Evolutionary conservation across 2,329 filamentous ascomycete species (phyloP), one percentile per base, ranked within the genome.

Genomic region (Penicillium sp.): DNA sequence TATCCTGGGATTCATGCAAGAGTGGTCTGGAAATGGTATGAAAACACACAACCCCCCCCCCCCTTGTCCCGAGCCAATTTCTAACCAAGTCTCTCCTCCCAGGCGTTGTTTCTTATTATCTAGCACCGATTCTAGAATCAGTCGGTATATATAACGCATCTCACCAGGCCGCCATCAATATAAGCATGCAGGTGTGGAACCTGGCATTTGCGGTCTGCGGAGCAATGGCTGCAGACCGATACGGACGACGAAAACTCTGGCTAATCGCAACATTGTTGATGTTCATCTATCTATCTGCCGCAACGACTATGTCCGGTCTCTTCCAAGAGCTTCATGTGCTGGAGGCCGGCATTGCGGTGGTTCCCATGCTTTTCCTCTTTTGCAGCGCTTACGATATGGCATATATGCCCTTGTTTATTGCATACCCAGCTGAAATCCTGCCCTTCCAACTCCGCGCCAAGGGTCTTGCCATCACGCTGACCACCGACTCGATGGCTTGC

Each of bases 261-360:
- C 46, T 62, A 23, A 53, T 54, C 33, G 60, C 60, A 3, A 56
- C 60, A 27, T 46, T 53, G 6, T 19, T 62, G 45, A 62, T 62
- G 60, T 19, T 63, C 4, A 58, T 64, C 39, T 66, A 63, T 29
- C 48, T 60, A 16, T 52, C 62, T 2, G 57, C 62, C 19, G 62
- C 62, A 7, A 58, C 60, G 0, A 49, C 53, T 16, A 61, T 67
- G 53, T 52, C 58, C 0, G 62, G 61, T 7, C 57, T 65, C 5
- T 64, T 59, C 27, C 53, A 57, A 7, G 55, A 66, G 54, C 49
- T 67, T 53, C 38, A 56, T 19, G 49, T 62, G 4, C 36, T 62
- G 6, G 48, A 53, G 16, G 65, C 65, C 4, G 69, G 64, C 3
- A 67, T 65, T 38, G 65, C 71, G 3, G 70, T 73, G 3, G 62